A percentile compares a stretch with the other conserved stretches of the same genome.
Evolutionary conservation across 1,139 yeast genomes (phyloP).

Genomic region (Taphrina communis): DNA sequence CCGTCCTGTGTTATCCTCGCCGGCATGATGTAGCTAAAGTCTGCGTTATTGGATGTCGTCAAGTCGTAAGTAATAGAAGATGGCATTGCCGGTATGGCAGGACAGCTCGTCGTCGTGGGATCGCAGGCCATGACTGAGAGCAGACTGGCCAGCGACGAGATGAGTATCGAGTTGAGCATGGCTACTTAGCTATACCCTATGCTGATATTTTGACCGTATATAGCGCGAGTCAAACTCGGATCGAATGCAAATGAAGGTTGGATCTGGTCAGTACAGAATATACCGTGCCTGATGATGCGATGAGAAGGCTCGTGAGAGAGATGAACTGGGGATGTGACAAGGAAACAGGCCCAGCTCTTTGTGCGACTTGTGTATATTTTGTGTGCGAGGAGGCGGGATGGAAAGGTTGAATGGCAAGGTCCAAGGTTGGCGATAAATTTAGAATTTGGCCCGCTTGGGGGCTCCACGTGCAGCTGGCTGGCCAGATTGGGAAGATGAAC

Average conservation of each 20-base stretch:
- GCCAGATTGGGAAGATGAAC: no score
- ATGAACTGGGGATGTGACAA: no score
- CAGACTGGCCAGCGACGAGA: slow-evolving; percentile 14
- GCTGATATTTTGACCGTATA: no score
- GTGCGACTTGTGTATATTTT: no score
- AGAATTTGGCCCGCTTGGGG: neutral
- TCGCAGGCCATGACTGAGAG: slow-evolving; percentile 24
- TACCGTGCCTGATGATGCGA: no score
- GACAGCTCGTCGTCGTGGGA: slow-evolving; percentile 30
- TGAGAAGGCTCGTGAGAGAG: no score
- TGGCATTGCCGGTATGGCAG: slow-evolving; percentile 38
- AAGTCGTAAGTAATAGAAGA: slow-evolving; percentile 23
- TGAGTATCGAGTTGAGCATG: slow-evolving; percentile 13
- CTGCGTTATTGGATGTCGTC: slow-evolving; percentile 24
- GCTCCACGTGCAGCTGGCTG: neutral
- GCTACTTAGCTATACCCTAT: no score
- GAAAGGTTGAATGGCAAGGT: neutral
- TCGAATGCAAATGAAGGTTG: no score
- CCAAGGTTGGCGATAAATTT: no score
- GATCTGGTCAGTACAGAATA: no score
- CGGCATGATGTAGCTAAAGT: slow-evolving; percentile 31
- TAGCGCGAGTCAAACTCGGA: no score
- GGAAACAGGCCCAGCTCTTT: no score
- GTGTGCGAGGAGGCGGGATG: neutral
- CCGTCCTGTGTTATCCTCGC: slow-evolving; percentile 24